Base-by-base conservation (phyloP, 768 basidiomycete genomes). In the Cystofilobasidium capitatum region DNA sequence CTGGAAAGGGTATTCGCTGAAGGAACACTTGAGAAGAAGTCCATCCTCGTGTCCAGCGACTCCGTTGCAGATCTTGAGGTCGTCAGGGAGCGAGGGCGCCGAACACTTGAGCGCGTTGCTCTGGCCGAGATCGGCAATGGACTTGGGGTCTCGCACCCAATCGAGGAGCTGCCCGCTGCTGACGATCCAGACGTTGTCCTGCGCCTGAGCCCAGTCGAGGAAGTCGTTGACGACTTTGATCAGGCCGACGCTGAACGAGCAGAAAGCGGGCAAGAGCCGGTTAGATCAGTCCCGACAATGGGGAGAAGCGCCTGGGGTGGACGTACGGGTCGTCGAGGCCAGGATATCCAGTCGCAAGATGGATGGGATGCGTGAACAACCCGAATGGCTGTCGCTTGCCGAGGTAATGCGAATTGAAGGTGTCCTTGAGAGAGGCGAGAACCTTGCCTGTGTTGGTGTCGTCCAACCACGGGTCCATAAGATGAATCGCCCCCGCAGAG, bases 301-400 rank as follows among this genome's bases (percentile, higher is more conserved):
- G 22, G 47, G 20, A 24, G 13, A 37, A n/a, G 24, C 55, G n/a
- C 45, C 14, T 13, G n/a, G 44, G n/a, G n/a, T n/a, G n/a, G n/a
- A 36, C 39, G 17, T 33, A 37, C 58, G 40, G 58, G 26, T 37
- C 62, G 45, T 4, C 74, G 81, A 62, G 65, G 84, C 84, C 45
- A 5, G 67, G 67, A 22, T 69, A 69, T 17, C 44, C 45, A 12
- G 67, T 69, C 1, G 86, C 82, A 57, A 88, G 74, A 78, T 89
- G 87, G 73, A 89, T 86, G 36, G 88, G 88, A 75, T 90, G 88
- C 1, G 86, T 86, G 75, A 89, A 90, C 33, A 89, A 79, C 54
- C 88, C 88, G 66, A 89, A 83, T 0, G 88, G 88, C 74, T 88
- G 87, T 17, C 87, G 81, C 73, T 87, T 88, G 60, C 81, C 81